phyloP scores from a whole-genome alignment of 1,284 basidiomycete species.

The Lentinus polychrous region DNA sequence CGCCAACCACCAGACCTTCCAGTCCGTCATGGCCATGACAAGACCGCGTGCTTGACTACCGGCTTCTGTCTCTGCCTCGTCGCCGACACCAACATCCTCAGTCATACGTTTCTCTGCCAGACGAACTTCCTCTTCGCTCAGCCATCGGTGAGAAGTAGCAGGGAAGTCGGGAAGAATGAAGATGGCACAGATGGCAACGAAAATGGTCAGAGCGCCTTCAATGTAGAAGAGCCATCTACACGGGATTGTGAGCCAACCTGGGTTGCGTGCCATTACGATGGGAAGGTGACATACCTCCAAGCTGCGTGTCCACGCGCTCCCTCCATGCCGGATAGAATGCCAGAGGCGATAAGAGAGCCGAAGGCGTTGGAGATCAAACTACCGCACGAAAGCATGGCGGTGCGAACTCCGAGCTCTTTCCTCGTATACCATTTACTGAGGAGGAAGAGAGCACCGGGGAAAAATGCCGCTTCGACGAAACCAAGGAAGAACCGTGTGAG shows the following conservation, averaged over 20 bases:
- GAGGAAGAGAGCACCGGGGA: slow-evolving; percentile 59
- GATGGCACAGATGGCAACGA: slow-evolving; percentile 52
- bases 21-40: slow-evolving; percentile 54
- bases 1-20: slow-evolving; percentile 72
- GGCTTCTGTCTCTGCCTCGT: slow-evolving; percentile 31
- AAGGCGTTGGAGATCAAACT: slow-evolving; percentile 79
- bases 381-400: slow-evolving; percentile 67
- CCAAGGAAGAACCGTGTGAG: slow-evolving; percentile 72
- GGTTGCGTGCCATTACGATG: not conserved
- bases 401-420: slow-evolving; percentile 64
- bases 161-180: slow-evolving; percentile 79
- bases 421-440: slow-evolving; percentile 71
- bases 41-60: slow-evolving; percentile 40
- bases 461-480: slow-evolving; percentile 68
- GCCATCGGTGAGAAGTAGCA: slow-evolving; percentile 44
- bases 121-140: slow-evolving; percentile 53
- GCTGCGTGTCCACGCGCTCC: slow-evolving; percentile 63
- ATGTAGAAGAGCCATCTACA: slow-evolving; percentile 71
- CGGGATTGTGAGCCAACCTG: not conserved
- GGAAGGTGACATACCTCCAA: slow-evolving; percentile 49
- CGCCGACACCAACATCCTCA: slow-evolving; percentile 57
- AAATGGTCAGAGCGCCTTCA: slow-evolving; percentile 62
- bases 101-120: slow-evolving; percentile 67
- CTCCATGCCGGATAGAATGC: slow-evolving; percentile 65
- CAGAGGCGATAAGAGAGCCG: slow-evolving; percentile 74